phyloP scores from a whole-genome alignment of 106 monocot genomes.

The Apostasia shenzhenica region DNA sequence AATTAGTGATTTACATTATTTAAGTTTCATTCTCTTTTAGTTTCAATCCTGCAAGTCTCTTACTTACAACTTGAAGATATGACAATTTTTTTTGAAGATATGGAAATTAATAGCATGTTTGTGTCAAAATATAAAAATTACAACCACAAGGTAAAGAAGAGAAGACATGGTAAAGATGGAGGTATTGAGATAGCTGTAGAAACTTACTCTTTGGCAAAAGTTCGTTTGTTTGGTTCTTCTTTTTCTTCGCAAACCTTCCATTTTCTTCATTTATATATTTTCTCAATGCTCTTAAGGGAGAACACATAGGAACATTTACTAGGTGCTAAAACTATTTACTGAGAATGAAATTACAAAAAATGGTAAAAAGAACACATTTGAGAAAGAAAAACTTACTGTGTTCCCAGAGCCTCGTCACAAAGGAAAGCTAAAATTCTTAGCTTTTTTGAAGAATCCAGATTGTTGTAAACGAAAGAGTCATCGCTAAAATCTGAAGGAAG shows the following conservation, averaged over 20 bases:
- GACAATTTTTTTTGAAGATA: no score
- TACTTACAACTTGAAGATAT: no score
- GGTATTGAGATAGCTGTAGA: background rate
- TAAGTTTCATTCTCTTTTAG: no score
- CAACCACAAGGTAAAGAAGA: no score
- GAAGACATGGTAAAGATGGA: no score
- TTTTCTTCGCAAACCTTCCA: conserved; percentile 31
- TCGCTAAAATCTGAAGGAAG: conserved; percentile 28
- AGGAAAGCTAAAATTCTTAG: conserved; percentile 64
- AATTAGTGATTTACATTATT: no score
- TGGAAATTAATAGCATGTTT: no score
- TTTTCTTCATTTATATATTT: conserved; percentile 49
- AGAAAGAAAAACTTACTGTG: conserved; percentile 36
- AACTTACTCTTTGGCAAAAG: conserved; percentile 15
- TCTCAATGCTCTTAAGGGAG: conserved; percentile 37
- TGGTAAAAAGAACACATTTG: background rate
- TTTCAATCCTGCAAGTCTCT: no score
- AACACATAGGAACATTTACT: background rate
- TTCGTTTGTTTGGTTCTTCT: conserved; percentile 56
- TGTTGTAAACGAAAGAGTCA: conserved; percentile 29
- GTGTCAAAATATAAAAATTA: no score
- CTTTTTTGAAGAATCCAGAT: conserved; percentile 39
- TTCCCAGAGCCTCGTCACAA: conserved; percentile 63
- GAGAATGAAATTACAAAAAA: background rate
- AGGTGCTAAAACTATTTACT: no score